Evolutionary conservation across 1,284 basidiomycete species (phyloP).

Genomic region (Porodaedalea pini): DNA sequence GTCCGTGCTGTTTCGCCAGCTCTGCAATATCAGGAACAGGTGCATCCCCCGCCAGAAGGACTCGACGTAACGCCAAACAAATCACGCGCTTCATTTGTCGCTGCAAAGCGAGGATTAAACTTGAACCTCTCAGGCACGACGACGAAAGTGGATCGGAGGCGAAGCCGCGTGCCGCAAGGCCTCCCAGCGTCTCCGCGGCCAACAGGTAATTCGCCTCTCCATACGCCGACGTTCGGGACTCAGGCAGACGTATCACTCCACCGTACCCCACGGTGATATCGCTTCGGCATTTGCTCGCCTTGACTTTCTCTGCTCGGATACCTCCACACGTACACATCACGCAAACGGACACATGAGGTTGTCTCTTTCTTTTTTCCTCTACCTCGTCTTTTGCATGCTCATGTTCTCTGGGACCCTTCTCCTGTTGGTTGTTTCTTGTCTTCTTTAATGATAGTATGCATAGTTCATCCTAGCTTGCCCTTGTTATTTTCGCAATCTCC

Average conservation of each 20-base stretch:
- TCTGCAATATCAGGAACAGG: constrained; percentile 26
- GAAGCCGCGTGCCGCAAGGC: constrained; percentile 54
- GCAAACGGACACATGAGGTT: background rate
- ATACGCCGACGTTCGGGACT: constrained; percentile 18
- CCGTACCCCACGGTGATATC: constrained; percentile 18
- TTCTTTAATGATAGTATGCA: background rate
- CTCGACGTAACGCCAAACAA: constrained; percentile 37
- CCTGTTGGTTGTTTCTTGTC: background rate
- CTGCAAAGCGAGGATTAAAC: constrained; percentile 68
- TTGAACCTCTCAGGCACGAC: constrained; percentile 43
- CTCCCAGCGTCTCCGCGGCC: constrained; percentile 62
- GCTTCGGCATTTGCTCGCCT: background rate
- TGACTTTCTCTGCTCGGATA: too few relatives aligned
- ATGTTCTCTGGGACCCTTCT: constrained; percentile 5
- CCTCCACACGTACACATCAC: too few relatives aligned
- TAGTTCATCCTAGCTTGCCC: constrained; percentile 1
- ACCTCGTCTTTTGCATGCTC: constrained; percentile 1
- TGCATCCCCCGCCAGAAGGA: constrained; percentile 29
- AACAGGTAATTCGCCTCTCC: constrained; percentile 31
- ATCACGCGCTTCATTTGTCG: constrained; percentile 55
- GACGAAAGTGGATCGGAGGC: constrained; percentile 43
- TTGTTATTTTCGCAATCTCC: constrained; percentile 2
- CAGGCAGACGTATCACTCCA: constrained; percentile 7
- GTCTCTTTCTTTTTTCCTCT: constrained; percentile 1
- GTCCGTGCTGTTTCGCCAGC: constrained; percentile 42